Conservation (phyloP, 495 filamentous ascomycete genomes). For the Hyaloscypha hepaticicola region DNA sequence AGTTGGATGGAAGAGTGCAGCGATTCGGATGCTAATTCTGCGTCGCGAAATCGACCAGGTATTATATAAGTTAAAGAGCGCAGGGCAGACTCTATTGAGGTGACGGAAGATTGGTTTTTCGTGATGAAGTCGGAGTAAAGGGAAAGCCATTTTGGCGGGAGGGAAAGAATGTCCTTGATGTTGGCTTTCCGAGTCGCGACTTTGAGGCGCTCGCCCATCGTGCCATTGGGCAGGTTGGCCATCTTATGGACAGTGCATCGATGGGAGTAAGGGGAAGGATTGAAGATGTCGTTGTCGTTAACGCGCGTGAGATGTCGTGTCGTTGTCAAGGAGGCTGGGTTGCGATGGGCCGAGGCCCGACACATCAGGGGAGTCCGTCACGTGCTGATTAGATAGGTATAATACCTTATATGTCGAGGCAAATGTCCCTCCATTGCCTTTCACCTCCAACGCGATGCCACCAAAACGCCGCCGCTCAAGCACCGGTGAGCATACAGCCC, state of each 20-base stretch:
- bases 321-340: constrained; percentile 14
- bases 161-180: constrained; percentile 36
- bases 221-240: not conserved
- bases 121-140: constrained; percentile 91
- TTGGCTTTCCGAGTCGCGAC: not conserved
- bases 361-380: not conserved
- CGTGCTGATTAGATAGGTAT: constrained; percentile 12
- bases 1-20: constrained; percentile 86
- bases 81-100: constrained; percentile 89
- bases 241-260: not conserved
- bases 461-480: constrained; percentile 26
- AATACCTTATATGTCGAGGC: not conserved
- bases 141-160: constrained; percentile 72
- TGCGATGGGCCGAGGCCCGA: constrained; percentile 20
- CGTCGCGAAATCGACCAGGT: constrained; percentile 89
- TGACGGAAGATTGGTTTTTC: constrained; percentile 87
- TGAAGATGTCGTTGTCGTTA: constrained; percentile 14
- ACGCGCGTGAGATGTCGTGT: constrained; percentile 6
- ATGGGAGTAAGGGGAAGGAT: constrained; percentile 6
- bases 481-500: not conserved
- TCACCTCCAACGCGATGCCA: constrained; percentile 14
- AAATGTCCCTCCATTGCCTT: not conserved
- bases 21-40: constrained; percentile 91
- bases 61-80: constrained; percentile 94
- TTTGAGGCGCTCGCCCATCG: constrained; percentile 27